Base-by-base conservation (phyloP, 768 basidiomycete genomes). In the Boletellus ananas region DNA sequence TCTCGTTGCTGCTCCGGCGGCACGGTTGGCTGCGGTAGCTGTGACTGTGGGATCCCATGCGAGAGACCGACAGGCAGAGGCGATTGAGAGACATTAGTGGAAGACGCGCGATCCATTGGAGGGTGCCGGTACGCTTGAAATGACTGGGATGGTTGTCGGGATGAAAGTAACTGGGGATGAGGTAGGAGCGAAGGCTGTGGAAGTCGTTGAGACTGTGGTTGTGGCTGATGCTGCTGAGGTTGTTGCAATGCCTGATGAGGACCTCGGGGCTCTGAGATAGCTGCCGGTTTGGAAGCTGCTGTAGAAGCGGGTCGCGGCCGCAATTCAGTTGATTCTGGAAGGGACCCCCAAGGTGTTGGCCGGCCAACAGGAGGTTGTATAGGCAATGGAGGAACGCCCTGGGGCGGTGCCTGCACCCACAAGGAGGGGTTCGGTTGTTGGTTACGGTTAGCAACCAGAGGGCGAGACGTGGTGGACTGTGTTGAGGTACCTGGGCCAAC, bases 1-100 rank as follows among this genome's bases (percentile, higher is more conserved):
- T 8, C 37, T 7, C 18, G 47, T 23, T 47, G 63, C n/a, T 14
- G 20, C 20, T 50, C 51, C 47, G 51, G 61, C n/a, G 25, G 35
- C 14, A 27, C 39, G 18, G 11, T 39, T 34, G 49, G 13, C 36
- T 49, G 41, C 9, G 29, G 43, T 40, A 31, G 10, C 34, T 27
- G 33, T 25, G 27, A 27, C 44, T 53, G 53, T 27, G 31, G 43
- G 41, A 33, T 34, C 23, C 17, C 34, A 38, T 40, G 16, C 18
- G 35, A 39, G 1, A 41, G 4, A 39, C 39, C 14, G 17, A 34
- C 39, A 36, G 18, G 18, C 7, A 34, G 20, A 2, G 33, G 17
- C 39, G 20, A 27, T 39, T 51, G 58, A 33, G 54, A 25, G 17
- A 23, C 34, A 34, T 13, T 31, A 17, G 10, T 25, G 18, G 46